Conservation (phyloP, 2,329 filamentous ascomycete genomes). For the Canariomyces notabilis region DNA sequence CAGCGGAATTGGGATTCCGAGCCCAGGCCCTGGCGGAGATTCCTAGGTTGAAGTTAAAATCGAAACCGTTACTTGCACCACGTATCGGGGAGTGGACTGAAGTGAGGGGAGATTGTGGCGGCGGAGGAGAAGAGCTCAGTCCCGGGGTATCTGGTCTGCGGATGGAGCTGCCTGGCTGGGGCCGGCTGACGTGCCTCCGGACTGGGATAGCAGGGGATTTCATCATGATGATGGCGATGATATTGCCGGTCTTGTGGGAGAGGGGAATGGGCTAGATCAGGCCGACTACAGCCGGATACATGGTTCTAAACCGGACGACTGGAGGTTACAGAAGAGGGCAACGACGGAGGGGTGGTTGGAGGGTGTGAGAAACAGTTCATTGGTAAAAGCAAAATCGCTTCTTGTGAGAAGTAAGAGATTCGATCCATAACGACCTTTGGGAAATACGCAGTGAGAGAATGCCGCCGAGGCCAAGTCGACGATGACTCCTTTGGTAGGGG, state of each 20-base stretch:
- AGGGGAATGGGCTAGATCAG: not conserved
- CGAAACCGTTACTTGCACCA: not conserved
- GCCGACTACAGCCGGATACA: too few relatives aligned
- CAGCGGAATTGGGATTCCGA: not conserved
- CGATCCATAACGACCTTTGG: too few relatives aligned
- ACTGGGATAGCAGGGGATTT: slow-evolving; percentile 4
- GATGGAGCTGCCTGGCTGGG: slow-evolving; percentile 9
- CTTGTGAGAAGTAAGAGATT: too few relatives aligned
- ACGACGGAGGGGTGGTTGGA: too few relatives aligned
- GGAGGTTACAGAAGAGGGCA: too few relatives aligned
- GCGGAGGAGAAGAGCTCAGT: not conserved
- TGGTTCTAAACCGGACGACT: too few relatives aligned
- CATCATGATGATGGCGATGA: not conserved
- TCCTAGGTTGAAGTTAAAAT: not conserved
- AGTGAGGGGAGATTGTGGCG: not conserved
- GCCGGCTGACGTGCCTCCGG: slow-evolving; percentile 11
- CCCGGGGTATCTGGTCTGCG: not conserved
- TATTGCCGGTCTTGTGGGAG: not conserved
- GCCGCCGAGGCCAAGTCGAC: too few relatives aligned
- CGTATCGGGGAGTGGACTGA: not conserved
- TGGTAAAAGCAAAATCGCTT: too few relatives aligned
- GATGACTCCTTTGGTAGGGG: too few relatives aligned
- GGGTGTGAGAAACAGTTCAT: too few relatives aligned
- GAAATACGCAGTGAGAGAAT: too few relatives aligned
- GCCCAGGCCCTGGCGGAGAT: not conserved